Conservation (phyloP, 139 green algal species). For the Chlorella vulgaris region DNA sequence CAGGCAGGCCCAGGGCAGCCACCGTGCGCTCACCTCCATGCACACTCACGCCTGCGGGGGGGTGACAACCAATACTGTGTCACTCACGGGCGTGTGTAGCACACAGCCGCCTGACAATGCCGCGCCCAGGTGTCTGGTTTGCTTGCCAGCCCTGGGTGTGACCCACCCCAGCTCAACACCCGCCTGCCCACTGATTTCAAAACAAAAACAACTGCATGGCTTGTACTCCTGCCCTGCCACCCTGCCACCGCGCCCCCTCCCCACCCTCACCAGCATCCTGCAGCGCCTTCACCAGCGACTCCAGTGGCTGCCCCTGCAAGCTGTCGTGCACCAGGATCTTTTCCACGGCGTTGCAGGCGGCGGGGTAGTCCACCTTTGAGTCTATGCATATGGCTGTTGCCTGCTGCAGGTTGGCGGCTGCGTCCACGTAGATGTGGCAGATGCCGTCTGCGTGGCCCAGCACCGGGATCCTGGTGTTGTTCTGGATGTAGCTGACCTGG, state of each 20-base stretch:
- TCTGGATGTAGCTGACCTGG: constrained; percentile 76
- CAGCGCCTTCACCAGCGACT: constrained; percentile 63
- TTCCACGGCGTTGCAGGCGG: constrained; percentile 98
- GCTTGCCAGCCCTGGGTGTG: too few relatives aligned
- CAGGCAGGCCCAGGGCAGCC: constrained; percentile 51
- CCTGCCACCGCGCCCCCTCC: not conserved
- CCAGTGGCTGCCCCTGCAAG: constrained; percentile 48
- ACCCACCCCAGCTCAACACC: too few relatives aligned
- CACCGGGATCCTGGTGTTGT: constrained; percentile 97
- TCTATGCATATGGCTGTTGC: constrained; percentile 80
- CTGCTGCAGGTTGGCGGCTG: constrained; percentile 63
- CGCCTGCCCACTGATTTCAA: too few relatives aligned
- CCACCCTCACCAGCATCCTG: constrained; percentile 51
- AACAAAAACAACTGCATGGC: too few relatives aligned
- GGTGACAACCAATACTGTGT: too few relatives aligned
- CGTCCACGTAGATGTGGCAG: constrained; percentile 98
- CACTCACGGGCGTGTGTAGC: not conserved
- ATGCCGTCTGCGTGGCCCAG: constrained; percentile 98
- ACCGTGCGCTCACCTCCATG: constrained; percentile 60
- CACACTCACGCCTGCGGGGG: constrained; percentile 58
- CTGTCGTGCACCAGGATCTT: constrained; percentile 84
- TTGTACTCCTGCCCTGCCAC: not conserved
- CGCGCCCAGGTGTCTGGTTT: too few relatives aligned
- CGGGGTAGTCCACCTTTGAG: constrained; percentile 96
- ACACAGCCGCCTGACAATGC: not conserved